These are phyloP conservation scores for Talaromyces funiculosus DNA, from an alignment of 2,329 filamentous ascomycete genomes.

Conservation along the genomic window DNA sequence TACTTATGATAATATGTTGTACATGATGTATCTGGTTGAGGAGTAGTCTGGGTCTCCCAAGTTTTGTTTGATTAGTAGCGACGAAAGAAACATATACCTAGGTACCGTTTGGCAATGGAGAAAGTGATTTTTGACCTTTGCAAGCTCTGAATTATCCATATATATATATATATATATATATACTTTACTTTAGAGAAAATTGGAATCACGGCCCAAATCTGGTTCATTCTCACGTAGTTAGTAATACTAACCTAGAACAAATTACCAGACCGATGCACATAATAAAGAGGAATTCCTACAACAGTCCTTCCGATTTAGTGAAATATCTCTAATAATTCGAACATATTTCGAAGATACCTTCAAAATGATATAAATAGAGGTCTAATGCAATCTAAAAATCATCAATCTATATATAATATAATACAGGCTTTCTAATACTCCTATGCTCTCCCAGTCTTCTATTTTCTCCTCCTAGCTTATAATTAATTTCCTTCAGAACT, in stretches of 20 bases:
- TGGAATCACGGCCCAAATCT: no score
- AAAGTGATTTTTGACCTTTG: neutral
- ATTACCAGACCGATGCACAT: no score
- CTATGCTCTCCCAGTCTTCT: neutral
- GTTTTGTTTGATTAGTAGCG: neutral
- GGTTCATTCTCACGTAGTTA: no score
- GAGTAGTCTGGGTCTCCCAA: neutral
- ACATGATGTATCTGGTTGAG: neutral
- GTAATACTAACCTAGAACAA: no score
- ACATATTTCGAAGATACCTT: no score
- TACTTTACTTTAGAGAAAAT: no score
- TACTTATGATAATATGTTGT: neutral
- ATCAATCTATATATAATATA: neutral
- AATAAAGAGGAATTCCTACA: no score
- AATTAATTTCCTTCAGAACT: neutral
- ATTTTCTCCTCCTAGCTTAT: neutral
- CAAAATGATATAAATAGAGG: neutral
- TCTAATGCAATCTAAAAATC: neutral
- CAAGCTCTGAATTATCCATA: no score
- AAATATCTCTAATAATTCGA: no score
- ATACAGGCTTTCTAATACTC: neutral
- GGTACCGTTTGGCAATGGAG: neutral
- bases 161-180: no score
- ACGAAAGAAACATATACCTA: neutral
- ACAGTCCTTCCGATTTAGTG: no score